phyloP scores from a whole-genome alignment of 768 basidiomycete species.

The Gloeophyllum trabeum region DNA sequence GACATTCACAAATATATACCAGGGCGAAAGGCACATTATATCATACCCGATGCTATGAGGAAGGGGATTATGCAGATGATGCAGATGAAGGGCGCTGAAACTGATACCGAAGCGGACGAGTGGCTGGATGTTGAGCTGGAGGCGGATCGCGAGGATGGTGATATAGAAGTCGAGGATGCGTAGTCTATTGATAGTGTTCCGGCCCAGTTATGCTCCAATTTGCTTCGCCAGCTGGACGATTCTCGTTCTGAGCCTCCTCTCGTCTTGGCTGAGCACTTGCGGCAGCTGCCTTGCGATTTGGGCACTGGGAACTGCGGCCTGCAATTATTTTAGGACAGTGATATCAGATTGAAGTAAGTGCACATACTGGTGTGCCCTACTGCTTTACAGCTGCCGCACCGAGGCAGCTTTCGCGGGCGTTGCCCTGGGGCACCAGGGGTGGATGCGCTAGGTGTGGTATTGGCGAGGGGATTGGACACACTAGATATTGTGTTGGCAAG shows the following conservation, averaged over 20 bases:
- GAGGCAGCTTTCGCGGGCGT: background rate
- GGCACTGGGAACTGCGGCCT: no score
- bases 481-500: background rate
- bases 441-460: background rate
- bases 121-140: background rate
- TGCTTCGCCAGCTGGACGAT: no score
- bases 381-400: background rate
- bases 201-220: no score
- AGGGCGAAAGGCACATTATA: conserved; percentile 7
- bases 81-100: background rate
- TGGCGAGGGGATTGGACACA: background rate
- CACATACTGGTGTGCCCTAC: no score
- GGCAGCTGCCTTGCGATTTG: no score
- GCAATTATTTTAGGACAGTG: no score
- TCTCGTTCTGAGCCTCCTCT: no score
- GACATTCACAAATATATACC: conserved; percentile 5
- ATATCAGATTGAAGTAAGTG: no score
- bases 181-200: no score
- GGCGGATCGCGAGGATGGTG: conserved; percentile 3
- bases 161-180: conserved; percentile 1
- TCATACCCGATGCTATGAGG: conserved; percentile 10
- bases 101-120: conserved; percentile 1
- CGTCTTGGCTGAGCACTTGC: no score
- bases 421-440: background rate
- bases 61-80: conserved; percentile 2